Percentiles rank a stretch among this genome's conserved stretches.
Evolutionary conservation across 2,329 filamentous ascomycete species (phyloP).

Genomic region (Pseudogymnoascus sp.): DNA sequence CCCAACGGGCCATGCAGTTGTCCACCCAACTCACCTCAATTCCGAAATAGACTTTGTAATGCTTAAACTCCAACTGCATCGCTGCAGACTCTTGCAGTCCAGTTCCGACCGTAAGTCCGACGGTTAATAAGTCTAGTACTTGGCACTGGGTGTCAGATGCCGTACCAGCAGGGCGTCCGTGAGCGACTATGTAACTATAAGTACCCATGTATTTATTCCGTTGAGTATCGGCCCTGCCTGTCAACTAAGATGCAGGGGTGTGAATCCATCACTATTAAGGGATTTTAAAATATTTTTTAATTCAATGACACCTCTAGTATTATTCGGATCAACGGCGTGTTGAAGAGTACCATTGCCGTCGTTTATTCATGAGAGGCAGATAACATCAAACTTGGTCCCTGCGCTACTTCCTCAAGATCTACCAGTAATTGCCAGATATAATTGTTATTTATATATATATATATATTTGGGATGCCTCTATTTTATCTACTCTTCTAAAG

Average conservation of each 20-base stretch:
- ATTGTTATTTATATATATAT: background rate
- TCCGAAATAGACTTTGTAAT: background rate
- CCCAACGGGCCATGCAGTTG: background rate
- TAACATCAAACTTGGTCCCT: background rate
- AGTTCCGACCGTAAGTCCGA: background rate
- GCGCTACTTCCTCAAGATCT: background rate
- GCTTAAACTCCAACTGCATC: background rate
- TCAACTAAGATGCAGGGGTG: background rate
- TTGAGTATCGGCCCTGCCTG: background rate
- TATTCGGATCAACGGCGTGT: background rate
- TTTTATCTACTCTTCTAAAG: conserved; percentile 2
- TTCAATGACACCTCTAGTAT: background rate
- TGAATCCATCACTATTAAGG: background rate
- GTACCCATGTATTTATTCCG: background rate
- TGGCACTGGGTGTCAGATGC: background rate
- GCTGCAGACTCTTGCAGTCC: background rate
- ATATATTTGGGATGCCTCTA: background rate
- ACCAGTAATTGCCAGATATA: background rate
- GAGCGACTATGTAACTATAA: background rate
- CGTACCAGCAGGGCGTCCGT: background rate
- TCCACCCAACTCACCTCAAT: background rate
- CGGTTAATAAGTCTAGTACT: background rate
- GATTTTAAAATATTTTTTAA: background rate
- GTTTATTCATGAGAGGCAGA: too few relatives aligned
- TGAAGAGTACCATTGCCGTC: too few relatives aligned